Evolutionary conservation across 345 rosid species (phyloP).

Genomic region (Eucalyptus tenuipes): DNA sequence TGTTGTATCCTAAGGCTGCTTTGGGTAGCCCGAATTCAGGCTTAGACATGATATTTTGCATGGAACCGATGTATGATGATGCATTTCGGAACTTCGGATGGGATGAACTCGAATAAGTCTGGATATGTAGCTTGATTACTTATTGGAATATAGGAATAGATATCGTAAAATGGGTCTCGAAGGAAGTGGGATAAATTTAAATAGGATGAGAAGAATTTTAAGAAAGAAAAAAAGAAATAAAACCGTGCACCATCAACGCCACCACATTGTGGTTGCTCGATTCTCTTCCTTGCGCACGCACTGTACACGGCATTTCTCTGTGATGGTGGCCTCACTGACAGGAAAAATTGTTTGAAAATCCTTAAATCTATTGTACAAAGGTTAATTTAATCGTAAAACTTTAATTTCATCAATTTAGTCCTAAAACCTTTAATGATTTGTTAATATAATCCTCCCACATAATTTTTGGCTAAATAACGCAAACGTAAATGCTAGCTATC

Average conservation of each 20-base stretch:
- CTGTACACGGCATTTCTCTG: background rate
- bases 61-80: background rate
- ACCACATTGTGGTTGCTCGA: background rate
- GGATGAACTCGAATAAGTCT: background rate
- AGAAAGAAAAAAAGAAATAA: background rate
- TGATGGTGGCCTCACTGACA: background rate
- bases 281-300: fast-evolving
- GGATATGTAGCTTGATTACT: background rate
- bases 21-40: fast-evolving
- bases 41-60: background rate
- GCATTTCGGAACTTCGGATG: background rate
- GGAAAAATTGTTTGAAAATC: too few relatives aligned
- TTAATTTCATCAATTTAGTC: too few relatives aligned
- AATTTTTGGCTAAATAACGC: too few relatives aligned
- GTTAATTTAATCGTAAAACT: too few relatives aligned
- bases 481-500: fast-evolving
- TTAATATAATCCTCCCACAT: background rate
- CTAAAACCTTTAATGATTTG: fast-evolving
- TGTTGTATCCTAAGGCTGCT: background rate
- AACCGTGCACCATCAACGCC: background rate
- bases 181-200: background rate
- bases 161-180: too few relatives aligned
- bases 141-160: background rate
- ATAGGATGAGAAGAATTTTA: background rate
- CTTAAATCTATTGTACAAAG: too few relatives aligned